These are phyloP conservation scores for Pascua guehoae DNA, from an alignment of 1,284 basidiomycete genomes.

Conservation along the genomic window DNA sequence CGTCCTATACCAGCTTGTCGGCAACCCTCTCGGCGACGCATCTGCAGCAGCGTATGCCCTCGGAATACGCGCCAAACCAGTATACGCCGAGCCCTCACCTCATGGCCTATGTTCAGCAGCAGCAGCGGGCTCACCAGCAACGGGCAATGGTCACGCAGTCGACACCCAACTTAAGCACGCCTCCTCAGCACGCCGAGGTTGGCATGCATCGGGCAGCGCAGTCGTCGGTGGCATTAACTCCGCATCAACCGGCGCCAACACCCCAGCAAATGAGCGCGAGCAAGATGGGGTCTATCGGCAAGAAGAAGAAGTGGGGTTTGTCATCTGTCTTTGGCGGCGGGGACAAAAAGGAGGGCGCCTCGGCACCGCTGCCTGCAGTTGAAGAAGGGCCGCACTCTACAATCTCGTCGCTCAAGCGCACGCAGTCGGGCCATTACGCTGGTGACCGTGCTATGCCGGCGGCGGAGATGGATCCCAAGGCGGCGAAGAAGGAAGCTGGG, in stretches of 20 bases:
- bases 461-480: conserved; percentile 63
- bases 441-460: conserved; percentile 55
- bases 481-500: conserved; percentile 85
- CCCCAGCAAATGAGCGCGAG: not conserved
- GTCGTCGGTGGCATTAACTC: not conserved
- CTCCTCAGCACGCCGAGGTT: not conserved
- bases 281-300: conserved; percentile 27
- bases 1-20: conserved; percentile 20
- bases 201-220: not conserved
- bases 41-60: not conserved
- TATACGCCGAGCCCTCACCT: conserved; percentile 17
- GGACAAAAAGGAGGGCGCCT: conserved; percentile 60
- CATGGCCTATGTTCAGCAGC: conserved; percentile 28
- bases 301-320: conserved; percentile 52
- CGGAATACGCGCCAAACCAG: not conserved
- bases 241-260: not conserved
- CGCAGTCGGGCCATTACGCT: conserved; percentile 66
- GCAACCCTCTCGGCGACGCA: not conserved
- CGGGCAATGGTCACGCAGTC: conserved; percentile 7
- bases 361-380: conserved; percentile 57
- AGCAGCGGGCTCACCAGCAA: conserved; percentile 19
- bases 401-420: conserved; percentile 66
- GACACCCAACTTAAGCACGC: conserved; percentile 4
- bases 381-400: conserved; percentile 52
- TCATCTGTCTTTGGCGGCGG: conserved; percentile 66